Percentiles rank a stretch among this genome's conserved stretches.
phyloP scores from a whole-genome alignment of 192 early-diverging fungal genomes.

The Coemansia sp. region DNA sequence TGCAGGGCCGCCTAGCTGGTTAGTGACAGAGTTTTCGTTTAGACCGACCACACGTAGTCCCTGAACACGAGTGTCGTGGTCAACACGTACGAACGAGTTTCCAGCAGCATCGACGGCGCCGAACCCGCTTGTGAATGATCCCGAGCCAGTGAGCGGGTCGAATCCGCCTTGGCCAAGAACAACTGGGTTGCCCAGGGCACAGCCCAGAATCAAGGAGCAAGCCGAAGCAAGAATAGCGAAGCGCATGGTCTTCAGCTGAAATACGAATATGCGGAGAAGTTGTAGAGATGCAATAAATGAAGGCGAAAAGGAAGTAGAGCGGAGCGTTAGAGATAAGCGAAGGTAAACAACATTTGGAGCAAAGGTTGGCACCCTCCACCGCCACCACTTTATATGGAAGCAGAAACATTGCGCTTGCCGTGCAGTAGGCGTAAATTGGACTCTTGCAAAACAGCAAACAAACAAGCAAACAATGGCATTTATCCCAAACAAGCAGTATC shows the following conservation, averaged over 20 bases:
- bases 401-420: neutral
- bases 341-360: neutral
- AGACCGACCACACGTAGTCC: conserved; percentile 34
- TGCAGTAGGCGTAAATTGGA: neutral
- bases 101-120: conserved; percentile 26
- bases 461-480: neutral
- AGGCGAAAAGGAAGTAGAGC: too few relatives aligned
- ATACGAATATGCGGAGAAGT: neutral
- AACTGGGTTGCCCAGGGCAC: conserved; percentile 14
- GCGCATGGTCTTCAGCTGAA: conserved; percentile 8
- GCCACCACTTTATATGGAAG: neutral
- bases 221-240: neutral
- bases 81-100: conserved; percentile 42
- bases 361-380: neutral
- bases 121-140: neutral
- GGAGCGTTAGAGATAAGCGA: neutral
- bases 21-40: conserved; percentile 29
- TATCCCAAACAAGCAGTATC: neutral
- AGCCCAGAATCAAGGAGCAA: neutral
- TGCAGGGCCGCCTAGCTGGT: conserved; percentile 32
- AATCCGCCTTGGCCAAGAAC: conserved; percentile 22
- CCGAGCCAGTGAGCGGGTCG: conserved; percentile 36
- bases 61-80: conserved; percentile 38
- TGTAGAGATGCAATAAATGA: neutral
- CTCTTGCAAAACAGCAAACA: neutral